Percentiles rank a stretch among this genome's conserved stretches.
These are phyloP conservation scores for Plasmodium gonderi DNA, from an alignment of 169 alveolate species.

Conservation along the genomic window DNA sequence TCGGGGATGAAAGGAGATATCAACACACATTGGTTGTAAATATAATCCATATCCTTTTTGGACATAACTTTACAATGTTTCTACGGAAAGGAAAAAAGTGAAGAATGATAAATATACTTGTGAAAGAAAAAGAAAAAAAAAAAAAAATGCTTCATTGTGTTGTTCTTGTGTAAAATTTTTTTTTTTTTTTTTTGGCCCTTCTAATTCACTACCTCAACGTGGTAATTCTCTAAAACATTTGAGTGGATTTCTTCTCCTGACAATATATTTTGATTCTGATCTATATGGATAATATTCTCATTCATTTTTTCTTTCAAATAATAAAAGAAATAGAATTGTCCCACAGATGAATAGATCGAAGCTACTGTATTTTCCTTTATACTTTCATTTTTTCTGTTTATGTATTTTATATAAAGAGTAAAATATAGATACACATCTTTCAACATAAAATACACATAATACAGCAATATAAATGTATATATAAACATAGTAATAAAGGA, in stretches of 20 bases:
- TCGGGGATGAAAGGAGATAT: slow-evolving; percentile 73
- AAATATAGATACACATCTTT: slow-evolving; percentile 50
- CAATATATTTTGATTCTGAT: not conserved
- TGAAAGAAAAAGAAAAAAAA: not conserved
- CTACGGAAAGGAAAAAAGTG: not conserved
- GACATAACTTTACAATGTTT: not conserved
- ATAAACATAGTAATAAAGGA: slow-evolving; percentile 46
- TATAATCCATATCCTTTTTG: slow-evolving; percentile 16
- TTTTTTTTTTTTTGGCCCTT: not conserved
- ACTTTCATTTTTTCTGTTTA: slow-evolving; percentile 3
- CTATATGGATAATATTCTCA: not conserved
- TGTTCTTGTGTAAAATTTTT: not conserved
- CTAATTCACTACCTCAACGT: not conserved
- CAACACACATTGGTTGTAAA: slow-evolving; percentile 35
- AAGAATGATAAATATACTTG: not conserved
- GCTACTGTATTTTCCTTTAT: not conserved
- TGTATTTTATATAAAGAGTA: slow-evolving; percentile 9
- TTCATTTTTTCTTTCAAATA: slow-evolving; percentile 31
- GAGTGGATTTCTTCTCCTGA: not conserved
- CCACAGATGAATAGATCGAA: not conserved
- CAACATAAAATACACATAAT: slow-evolving; percentile 67
- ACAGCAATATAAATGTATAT: slow-evolving; percentile 54
- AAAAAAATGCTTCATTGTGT: not conserved
- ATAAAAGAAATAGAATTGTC: slow-evolving; percentile 18
- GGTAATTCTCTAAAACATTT: not conserved